phyloP scores from a whole-genome alignment of 2,329 filamentous ascomycete species.

The Pyrenophora seminiperda region DNA sequence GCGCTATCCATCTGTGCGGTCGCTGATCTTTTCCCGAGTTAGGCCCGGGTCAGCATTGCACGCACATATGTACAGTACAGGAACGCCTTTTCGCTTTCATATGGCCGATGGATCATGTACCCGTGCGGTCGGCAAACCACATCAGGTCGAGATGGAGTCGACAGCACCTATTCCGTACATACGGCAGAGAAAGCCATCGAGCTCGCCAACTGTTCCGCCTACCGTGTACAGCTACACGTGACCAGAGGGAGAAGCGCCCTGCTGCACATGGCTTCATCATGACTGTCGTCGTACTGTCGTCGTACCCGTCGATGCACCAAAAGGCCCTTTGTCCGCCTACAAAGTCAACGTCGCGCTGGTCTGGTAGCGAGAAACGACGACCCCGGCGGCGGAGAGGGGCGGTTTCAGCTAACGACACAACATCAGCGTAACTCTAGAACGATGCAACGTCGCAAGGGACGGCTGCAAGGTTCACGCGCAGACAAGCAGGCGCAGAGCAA shows the following conservation, averaged over 20 bases:
- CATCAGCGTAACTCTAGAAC: constrained; percentile 4
- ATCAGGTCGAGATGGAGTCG: constrained; percentile 6
- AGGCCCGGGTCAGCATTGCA: neutral
- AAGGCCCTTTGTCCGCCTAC: neutral
- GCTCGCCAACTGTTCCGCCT: constrained; percentile 4
- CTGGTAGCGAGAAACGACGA: constrained; percentile 5
- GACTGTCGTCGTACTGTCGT: too few relatives aligned
- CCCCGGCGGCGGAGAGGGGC: constrained; percentile 6
- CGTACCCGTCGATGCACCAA: neutral
- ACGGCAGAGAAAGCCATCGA: constrained; percentile 2
- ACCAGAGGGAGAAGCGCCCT: neutral
- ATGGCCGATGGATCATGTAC: neutral
- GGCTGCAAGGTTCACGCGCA: constrained; percentile 10
- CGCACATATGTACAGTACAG: neutral
- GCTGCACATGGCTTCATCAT: neutral
- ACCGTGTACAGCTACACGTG: constrained; percentile 4
- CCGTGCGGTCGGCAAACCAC: constrained; percentile 9
- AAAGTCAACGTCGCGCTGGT: neutral
- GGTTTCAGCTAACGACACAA: constrained; percentile 11
- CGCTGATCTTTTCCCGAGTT: constrained; percentile 1
- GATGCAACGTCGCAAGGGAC: constrained; percentile 18
- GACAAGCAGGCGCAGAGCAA: constrained; percentile 12
- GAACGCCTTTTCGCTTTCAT: neutral
- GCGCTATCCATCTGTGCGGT: neutral
- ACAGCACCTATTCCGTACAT: constrained; percentile 20